Evolutionary conservation across 1,284 basidiomycete genomes (phyloP).

Genomic region (Heterobasidion parviporum): DNA sequence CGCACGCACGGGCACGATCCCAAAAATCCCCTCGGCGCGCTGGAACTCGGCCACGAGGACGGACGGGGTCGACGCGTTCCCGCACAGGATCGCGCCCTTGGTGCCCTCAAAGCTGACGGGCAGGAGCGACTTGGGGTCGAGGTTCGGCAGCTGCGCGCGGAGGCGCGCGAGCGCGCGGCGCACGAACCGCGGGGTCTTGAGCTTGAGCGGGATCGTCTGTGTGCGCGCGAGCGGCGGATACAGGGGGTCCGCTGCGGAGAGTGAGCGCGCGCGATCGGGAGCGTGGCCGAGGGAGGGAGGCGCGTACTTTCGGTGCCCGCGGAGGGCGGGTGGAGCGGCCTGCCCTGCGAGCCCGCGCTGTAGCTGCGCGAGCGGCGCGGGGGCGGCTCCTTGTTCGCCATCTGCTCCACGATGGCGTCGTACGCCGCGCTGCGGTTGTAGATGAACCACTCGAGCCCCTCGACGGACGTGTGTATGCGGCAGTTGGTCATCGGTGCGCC

Average conservation of each 20-base stretch:
- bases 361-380: conserved; percentile 8
- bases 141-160: conserved; percentile 51
- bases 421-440: conserved; percentile 86
- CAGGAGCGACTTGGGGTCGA: conserved; percentile 72
- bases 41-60: conserved; percentile 76
- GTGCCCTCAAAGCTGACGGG: conserved; percentile 71
- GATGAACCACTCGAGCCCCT: conserved; percentile 86
- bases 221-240: conserved; percentile 5
- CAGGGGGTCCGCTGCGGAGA: neutral
- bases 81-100: conserved; percentile 73
- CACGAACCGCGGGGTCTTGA: conserved; percentile 36
- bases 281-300: neutral
- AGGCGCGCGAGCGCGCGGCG: conserved; percentile 40
- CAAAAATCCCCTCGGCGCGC: conserved; percentile 67
- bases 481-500: conserved; percentile 42
- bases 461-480: conserved; percentile 68
- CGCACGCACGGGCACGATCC: conserved; percentile 57
- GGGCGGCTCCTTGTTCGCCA: conserved; percentile 36
- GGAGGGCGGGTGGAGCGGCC: conserved; percentile 23
- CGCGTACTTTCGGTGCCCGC: conserved; percentile 20
- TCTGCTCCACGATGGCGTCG: conserved; percentile 75
- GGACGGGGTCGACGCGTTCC: conserved; percentile 78
- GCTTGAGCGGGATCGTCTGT: conserved; percentile 21
- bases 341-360: conserved; percentile 16
- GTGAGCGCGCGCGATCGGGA: neutral